Evolutionary conservation across 768 basidiomycete genomes (phyloP).

Genomic region (Mycena albidolilacea): DNA sequence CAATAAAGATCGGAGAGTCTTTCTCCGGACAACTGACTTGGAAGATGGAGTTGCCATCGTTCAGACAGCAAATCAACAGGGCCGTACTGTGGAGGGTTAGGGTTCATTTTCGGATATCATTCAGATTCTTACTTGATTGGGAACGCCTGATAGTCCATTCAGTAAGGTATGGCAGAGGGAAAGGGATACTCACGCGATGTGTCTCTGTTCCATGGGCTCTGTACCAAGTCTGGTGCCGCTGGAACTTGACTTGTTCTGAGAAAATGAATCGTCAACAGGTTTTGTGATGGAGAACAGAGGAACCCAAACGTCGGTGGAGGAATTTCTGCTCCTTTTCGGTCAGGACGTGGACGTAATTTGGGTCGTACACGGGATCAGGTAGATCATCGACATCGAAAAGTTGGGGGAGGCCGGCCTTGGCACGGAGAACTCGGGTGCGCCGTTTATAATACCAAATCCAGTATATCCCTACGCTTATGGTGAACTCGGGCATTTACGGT

Average conservation of each 20-base stretch:
- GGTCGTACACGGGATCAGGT: conserved; percentile 82
- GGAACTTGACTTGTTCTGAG: conserved; percentile 78
- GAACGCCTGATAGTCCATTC: conserved; percentile 65
- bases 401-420: conserved; percentile 74
- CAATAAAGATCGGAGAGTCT: neutral
- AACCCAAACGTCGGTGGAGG: conserved; percentile 72
- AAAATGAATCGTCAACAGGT: conserved; percentile 1
- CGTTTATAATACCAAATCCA: conserved; percentile 85
- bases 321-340: conserved; percentile 75
- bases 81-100: conserved; percentile 62
- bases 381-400: conserved; percentile 84
- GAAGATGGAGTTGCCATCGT: conserved; percentile 86
- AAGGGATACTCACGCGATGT: conserved; percentile 67
- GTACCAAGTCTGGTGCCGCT: conserved; percentile 87
- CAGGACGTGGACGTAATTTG: conserved; percentile 80
- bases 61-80: conserved; percentile 79
- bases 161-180: neutral
- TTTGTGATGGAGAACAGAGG: neutral
- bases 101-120: conserved; percentile 5
- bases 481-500: conserved; percentile 17
- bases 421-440: conserved; percentile 69
- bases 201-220: conserved; percentile 88
- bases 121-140: conserved; percentile 69
- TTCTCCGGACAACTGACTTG: conserved; percentile 60
- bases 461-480: conserved; percentile 65